phyloP scores from a whole-genome alignment of 208 protist genomes.

The Lotmaria passim region DNA sequence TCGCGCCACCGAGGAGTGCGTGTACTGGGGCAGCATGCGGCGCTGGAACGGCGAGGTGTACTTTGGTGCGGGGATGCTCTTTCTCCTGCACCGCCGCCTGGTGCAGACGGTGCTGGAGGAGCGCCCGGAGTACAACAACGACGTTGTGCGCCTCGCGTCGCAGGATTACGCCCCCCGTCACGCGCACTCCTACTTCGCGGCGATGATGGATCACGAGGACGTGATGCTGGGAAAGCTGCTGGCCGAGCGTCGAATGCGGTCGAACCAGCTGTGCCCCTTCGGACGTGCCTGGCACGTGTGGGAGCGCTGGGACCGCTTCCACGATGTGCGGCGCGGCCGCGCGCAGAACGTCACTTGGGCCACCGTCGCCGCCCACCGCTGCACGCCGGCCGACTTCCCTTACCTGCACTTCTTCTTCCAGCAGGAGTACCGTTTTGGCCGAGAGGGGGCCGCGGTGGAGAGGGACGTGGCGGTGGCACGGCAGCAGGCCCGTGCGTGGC shows the following conservation, averaged over 20 bases:
- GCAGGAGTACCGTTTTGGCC: background rate
- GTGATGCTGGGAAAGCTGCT: constrained; percentile 2
- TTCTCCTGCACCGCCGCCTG: constrained; percentile 15
- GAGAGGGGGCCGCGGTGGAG: too few species aligned
- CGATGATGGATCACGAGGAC: constrained; percentile 11
- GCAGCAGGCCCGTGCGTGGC: too few species aligned
- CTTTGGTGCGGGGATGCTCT: constrained; percentile 21
- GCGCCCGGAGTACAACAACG: background rate
- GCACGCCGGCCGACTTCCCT: constrained; percentile 7
- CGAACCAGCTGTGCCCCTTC: background rate
- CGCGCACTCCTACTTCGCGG: background rate
- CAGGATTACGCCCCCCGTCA: background rate
- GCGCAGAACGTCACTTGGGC: constrained; percentile 14
- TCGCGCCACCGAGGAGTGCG: too few species aligned
- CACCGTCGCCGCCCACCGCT: constrained; percentile 28
- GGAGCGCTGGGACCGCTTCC: constrained; percentile 10
- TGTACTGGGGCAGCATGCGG: constrained; percentile 31
- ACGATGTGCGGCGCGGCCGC: constrained; percentile 15
- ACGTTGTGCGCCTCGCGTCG: background rate
- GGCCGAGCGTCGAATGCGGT: background rate
- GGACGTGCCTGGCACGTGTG: background rate
- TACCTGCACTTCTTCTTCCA: constrained; percentile 25
- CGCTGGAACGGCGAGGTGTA: background rate
- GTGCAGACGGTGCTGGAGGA: constrained; percentile 8
- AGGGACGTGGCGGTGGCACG: too few species aligned